Base-by-base conservation (phyloP, 164 flowering plant species). In the Aristolochia fimbriata region DNA sequence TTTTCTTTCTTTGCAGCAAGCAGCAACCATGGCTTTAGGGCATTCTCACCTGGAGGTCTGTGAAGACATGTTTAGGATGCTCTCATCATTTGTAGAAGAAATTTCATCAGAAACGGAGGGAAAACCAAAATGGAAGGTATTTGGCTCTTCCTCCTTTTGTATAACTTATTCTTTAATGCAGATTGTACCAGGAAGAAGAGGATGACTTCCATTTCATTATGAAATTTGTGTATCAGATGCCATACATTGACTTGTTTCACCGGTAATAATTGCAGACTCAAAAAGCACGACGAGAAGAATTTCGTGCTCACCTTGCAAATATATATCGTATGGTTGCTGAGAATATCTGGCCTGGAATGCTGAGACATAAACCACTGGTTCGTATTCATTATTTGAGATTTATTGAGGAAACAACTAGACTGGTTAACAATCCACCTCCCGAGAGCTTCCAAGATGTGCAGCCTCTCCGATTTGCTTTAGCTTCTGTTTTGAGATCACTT, bases 51-150 rank as follows among this genome's bases (percentile, higher is more conserved):
- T 91, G 65, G 99, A 91, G 74, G 90, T 83, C 47, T 88, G 97
- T 73, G 95, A 94, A 70, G 67, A 74, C 63, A 94, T 94, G 97
- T 91, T 94, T 61, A 71, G 80, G 14, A 97, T 90, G 78, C 99
- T 91, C 66, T 73, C 93, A 50, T 73, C 88, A 45, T 88, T 91
- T 62, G 74, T 85, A 46, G 97, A 91, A 58, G 99, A 91, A 62
- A 76, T 91, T 60, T 83, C 99, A 23, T 62, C 70, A 48, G 99
- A 94, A 77, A 80, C 96, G 24, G 99, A 94, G 64, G 89, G 83
- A 64, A 94, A 94, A 66, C 86, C 95, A 61, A 94, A 94, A 73
- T 94, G 99, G 99, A 94, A 94, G 97, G 99, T 94, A 85, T 20
- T 27, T 37, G 12, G 1, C 43, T 37, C 43, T 37, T 10, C 43